Conservation (phyloP, 129 eudicot genomes). For the Ambrosia trifida region DNA sequence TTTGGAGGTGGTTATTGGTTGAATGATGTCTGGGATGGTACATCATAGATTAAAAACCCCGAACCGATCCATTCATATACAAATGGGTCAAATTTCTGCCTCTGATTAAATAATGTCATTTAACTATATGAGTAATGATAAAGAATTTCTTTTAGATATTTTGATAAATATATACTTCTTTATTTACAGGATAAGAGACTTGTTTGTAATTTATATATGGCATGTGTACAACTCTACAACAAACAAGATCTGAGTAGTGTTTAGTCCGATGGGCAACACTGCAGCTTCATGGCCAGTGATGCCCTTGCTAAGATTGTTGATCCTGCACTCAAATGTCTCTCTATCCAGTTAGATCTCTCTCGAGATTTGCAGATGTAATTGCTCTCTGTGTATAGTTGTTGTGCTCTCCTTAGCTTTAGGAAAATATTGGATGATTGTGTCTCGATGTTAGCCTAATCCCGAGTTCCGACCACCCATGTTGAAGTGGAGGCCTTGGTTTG, state of each 20-base stretch:
- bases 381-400: constrained; percentile 87
- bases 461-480: constrained; percentile 99
- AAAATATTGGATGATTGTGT: neutral
- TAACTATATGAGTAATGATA: too few relatives aligned
- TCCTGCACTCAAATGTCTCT: constrained; percentile 83
- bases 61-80: too few relatives aligned
- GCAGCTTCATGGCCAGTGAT: constrained; percentile 95
- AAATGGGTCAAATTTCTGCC: too few relatives aligned
- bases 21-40: too few relatives aligned
- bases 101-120: too few relatives aligned
- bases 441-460: constrained; percentile 68
- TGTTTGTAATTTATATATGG: neutral
- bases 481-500: constrained; percentile 97
- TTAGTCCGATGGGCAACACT: constrained; percentile 98
- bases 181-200: neutral
- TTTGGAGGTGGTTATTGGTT: too few relatives aligned
- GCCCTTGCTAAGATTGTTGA: constrained; percentile 96
- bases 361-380: constrained; percentile 91
- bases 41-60: too few relatives aligned
- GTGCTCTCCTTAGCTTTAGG: too few relatives aligned
- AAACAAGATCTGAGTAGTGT: constrained; percentile 83
- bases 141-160: too few relatives aligned
- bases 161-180: neutral
- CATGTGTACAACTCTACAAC: constrained; percentile 35
- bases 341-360: constrained; percentile 90